Evolutionary conservation across 192 early-diverging fungal species (phyloP).

Genomic region (Coemansia sp.): DNA sequence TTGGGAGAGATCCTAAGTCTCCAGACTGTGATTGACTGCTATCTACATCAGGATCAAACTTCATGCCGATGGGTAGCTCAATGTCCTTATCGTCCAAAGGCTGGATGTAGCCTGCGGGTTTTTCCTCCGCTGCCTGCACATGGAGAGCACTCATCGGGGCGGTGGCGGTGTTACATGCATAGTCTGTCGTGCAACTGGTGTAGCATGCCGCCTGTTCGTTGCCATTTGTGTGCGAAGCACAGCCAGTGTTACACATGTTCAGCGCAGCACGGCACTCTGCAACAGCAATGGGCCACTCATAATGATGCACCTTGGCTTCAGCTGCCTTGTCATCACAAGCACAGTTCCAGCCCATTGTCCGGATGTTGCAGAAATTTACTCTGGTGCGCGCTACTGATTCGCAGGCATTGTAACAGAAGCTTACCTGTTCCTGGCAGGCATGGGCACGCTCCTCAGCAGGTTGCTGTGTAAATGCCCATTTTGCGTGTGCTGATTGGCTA

Average conservation of each 20-base stretch:
- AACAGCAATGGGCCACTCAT: slow-evolving; percentile 44
- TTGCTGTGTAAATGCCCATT: slow-evolving; percentile 43
- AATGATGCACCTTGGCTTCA: slow-evolving; percentile 22
- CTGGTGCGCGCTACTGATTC: slow-evolving; percentile 32
- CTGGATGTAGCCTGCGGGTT: slow-evolving; percentile 41
- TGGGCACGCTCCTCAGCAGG: slow-evolving; percentile 42
- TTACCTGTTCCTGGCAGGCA: slow-evolving; percentile 51
- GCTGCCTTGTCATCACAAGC: slow-evolving; percentile 22
- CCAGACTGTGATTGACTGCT: slow-evolving; percentile 5
- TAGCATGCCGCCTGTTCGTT: slow-evolving; percentile 31
- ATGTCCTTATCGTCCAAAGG: slow-evolving; percentile 43
- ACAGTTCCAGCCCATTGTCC: slow-evolving; percentile 55
- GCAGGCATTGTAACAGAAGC: slow-evolving; percentile 52
- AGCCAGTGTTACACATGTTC: slow-evolving; percentile 26
- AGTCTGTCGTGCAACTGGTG: slow-evolving; percentile 37
- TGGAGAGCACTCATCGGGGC: slow-evolving; percentile 42
- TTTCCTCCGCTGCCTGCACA: slow-evolving; percentile 32
- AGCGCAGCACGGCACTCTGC: slow-evolving; percentile 49
- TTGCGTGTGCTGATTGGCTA: slow-evolving; percentile 16
- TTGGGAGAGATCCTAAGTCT: slow-evolving; percentile 38
- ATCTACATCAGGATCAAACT: slow-evolving; percentile 36
- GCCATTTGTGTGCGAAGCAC: slow-evolving; percentile 14
- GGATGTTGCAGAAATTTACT: slow-evolving; percentile 53
- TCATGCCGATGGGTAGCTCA: slow-evolving; percentile 51
- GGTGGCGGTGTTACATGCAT: slow-evolving; percentile 39